These are phyloP conservation scores for Zasmidium cellare DNA, from an alignment of 2,329 filamentous ascomycete genomes.

Conservation along the genomic window DNA sequence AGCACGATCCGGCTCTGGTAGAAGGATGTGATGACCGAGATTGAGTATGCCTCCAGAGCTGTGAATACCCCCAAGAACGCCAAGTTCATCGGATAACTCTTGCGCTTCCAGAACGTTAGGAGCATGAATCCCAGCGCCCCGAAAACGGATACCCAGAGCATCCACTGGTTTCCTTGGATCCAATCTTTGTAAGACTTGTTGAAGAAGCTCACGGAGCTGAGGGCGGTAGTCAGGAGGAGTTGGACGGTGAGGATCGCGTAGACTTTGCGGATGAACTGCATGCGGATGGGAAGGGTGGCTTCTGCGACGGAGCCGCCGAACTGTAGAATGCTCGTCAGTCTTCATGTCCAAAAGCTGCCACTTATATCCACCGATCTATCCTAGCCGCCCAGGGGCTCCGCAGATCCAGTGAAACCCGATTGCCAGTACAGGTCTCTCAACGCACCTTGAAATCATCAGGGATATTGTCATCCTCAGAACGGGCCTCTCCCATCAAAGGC, in stretches of 20 bases:
- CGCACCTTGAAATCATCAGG: conserved; percentile 93
- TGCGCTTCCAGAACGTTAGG: conserved; percentile 84
- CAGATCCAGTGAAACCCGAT: too few relatives aligned
- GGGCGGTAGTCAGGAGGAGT: conserved; percentile 76
- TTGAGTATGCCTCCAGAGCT: conserved; percentile 85
- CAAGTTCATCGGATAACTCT: conserved; percentile 72
- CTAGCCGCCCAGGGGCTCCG: too few relatives aligned
- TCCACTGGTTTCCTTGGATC: conserved; percentile 80
- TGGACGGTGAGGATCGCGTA: conserved; percentile 98
- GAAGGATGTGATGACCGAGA: conserved; percentile 90
- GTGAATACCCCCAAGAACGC: conserved; percentile 91
- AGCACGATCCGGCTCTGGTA: conserved; percentile 83
- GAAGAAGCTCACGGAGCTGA: conserved; percentile 85
- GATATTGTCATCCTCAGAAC: conserved; percentile 83
- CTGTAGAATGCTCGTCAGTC: conserved; percentile 43
- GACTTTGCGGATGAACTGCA: conserved; percentile 81
- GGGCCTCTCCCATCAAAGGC: conserved; percentile 64
- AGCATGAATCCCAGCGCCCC: conserved; percentile 81
- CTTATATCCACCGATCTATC: too few relatives aligned
- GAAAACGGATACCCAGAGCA: conserved; percentile 85
- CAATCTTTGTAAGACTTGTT: conserved; percentile 75
- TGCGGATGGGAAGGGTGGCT: conserved; percentile 83
- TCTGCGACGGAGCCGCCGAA: conserved; percentile 93
- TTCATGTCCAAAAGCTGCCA: background rate
- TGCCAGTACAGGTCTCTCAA: too few relatives aligned